Evolutionary conservation across 257 asterid genomes (phyloP).

Genomic region (Solanum stenotomum): DNA sequence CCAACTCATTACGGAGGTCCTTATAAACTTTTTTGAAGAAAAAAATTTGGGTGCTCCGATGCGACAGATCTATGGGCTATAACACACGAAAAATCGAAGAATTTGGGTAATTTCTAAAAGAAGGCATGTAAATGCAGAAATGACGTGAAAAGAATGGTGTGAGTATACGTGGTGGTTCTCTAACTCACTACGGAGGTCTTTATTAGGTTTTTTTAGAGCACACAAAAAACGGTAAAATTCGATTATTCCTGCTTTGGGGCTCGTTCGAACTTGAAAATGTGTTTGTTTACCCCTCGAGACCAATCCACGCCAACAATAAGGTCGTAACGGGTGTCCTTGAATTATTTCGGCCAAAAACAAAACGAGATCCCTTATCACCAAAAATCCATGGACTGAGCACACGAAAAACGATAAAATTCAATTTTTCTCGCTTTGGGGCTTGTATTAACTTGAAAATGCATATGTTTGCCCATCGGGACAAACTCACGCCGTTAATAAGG

Average conservation of each 20-base stretch:
- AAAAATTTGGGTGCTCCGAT: background rate
- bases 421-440: background rate
- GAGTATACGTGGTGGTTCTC: too few relatives aligned
- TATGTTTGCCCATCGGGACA: background rate
- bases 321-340: background rate
- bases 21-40: too few relatives aligned
- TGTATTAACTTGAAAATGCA: too few relatives aligned
- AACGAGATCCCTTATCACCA: rapidly evolving
- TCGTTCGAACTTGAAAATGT: background rate
- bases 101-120: too few relatives aligned
- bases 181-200: background rate
- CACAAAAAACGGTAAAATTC: rapidly evolving
- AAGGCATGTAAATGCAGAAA: background rate
- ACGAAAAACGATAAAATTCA: too few relatives aligned
- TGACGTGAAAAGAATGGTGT: background rate
- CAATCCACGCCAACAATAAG: background rate
- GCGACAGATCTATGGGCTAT: background rate
- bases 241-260: too few relatives aligned
- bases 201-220: background rate
- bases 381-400: background rate
- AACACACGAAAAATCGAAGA: rapidly evolving
- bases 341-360: too few relatives aligned
- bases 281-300: rapidly evolving
- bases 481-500: background rate
- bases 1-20: background rate